Percentiles rank a stretch among this genome's conserved stretches.
Evolutionary conservation across 805 yeast genomes (phyloP).

Genomic region (Kuraishia cidri): DNA sequence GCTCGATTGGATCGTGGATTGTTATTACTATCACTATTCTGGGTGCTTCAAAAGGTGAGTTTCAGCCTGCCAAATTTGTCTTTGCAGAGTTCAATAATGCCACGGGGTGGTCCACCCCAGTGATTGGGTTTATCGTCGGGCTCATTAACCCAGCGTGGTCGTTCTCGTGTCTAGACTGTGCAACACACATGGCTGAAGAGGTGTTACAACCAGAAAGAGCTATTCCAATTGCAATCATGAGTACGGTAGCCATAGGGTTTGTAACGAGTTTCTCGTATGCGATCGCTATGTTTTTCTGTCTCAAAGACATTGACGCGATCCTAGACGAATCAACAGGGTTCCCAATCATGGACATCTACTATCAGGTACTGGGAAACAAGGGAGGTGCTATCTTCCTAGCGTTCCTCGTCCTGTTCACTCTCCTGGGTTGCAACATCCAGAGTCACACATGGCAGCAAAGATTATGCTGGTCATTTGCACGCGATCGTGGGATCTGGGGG

Average conservation of each 20-base stretch:
- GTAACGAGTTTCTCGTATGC: constrained; percentile 46
- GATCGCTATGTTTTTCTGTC: constrained; percentile 50
- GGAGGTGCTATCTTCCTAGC: constrained; percentile 49
- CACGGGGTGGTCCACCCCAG: constrained; percentile 54
- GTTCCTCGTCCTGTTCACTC: constrained; percentile 39
- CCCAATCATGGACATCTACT: constrained; percentile 55
- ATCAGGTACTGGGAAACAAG: constrained; percentile 43
- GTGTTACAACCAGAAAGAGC: constrained; percentile 45
- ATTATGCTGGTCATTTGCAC: constrained; percentile 58
- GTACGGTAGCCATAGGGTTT: constrained; percentile 59
- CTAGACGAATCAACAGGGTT: constrained; percentile 43
- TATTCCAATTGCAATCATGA: constrained; percentile 53
- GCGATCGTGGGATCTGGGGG: constrained; percentile 55
- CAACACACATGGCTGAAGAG: constrained; percentile 69
- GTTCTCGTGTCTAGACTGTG: constrained; percentile 60
- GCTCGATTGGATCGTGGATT: constrained; percentile 41
- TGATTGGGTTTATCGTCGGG: constrained; percentile 63
- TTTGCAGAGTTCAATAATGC: constrained; percentile 43
- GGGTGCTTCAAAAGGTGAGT: constrained; percentile 41
- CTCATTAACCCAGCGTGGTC: constrained; percentile 64
- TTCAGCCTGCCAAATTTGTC: constrained; percentile 41
- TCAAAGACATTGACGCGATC: constrained; percentile 41
- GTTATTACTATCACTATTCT: constrained; percentile 45
- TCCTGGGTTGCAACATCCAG: constrained; percentile 49
- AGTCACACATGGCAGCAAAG: constrained; percentile 66